phyloP scores from a whole-genome alignment of 768 basidiomycete species.

The Mycena chlorophos region DNA sequence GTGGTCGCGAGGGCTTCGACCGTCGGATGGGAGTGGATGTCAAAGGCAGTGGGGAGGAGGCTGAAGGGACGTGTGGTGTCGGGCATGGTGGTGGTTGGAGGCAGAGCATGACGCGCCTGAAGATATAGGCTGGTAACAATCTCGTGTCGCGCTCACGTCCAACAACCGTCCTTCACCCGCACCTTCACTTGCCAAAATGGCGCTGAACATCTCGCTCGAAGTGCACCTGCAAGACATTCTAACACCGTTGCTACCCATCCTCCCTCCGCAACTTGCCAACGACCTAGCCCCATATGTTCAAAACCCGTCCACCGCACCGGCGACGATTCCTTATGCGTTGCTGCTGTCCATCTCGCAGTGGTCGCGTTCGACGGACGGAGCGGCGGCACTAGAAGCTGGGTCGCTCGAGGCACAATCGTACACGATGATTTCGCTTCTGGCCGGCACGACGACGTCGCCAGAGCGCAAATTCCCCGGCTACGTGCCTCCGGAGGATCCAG shows the following conservation, averaged over 20 bases:
- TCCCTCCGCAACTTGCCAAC: slow-evolving; percentile 46
- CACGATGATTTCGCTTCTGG: slow-evolving; percentile 72
- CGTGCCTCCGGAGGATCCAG: slow-evolving; percentile 44
- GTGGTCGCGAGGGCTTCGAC: slow-evolving; percentile 22
- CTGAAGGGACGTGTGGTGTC: slow-evolving; percentile 6
- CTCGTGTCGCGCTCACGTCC: not conserved
- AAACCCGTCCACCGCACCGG: slow-evolving; percentile 33
- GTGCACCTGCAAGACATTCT: slow-evolving; percentile 57
- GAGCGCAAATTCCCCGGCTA: slow-evolving; percentile 66
- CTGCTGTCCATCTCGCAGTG: slow-evolving; percentile 65
- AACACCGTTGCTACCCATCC: slow-evolving; percentile 40
- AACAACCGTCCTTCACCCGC: not conserved
- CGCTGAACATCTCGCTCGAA: slow-evolving; percentile 68
- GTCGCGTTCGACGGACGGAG: slow-evolving; percentile 58
- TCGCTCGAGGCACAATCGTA: slow-evolving; percentile 56
- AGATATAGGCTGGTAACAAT: not conserved
- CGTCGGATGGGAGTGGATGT: slow-evolving; percentile 23
- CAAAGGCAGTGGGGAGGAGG: slow-evolving; percentile 13
- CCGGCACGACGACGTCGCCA: slow-evolving; percentile 78
- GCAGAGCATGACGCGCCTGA: not conserved
- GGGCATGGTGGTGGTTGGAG: not conserved
- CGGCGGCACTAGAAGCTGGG: slow-evolving; percentile 37
- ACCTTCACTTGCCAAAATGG: slow-evolving; percentile 23
- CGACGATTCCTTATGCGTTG: slow-evolving; percentile 62
- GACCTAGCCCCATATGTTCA: slow-evolving; percentile 43